These are phyloP conservation scores for Hansenula sp. DNA, from an alignment of 1,139 yeast genomes.

Conservation along the genomic window DNA sequence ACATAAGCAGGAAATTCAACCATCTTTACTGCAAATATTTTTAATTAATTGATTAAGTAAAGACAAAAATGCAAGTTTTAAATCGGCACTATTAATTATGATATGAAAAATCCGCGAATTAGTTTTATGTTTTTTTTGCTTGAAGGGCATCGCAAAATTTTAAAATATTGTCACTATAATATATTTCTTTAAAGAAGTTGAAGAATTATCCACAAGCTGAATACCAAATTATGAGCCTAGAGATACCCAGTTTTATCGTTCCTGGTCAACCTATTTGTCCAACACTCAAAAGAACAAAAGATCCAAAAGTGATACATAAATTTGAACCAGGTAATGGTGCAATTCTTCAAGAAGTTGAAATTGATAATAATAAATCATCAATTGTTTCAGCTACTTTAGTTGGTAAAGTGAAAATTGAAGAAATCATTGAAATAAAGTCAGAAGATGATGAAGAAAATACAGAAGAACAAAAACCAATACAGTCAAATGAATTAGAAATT, in stretches of 20 bases:
- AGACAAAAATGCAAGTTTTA: neutral
- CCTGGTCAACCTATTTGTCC: conserved; percentile 76
- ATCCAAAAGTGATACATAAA: conserved; percentile 27
- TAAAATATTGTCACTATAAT: no score
- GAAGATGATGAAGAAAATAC: conserved; percentile 9
- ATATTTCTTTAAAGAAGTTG: no score
- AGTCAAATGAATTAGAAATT: conserved; percentile 2
- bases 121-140: no score
- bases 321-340: conserved; percentile 48
- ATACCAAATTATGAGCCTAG: conserved; percentile 11
- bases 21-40: conserved; percentile 7
- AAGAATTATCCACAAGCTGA: neutral
- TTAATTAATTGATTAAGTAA: neutral
- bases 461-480: conserved; percentile 4
- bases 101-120: no score
- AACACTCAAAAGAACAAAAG: conserved; percentile 21
- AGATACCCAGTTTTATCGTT: conserved; percentile 38
- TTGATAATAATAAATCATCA: conserved; percentile 21
- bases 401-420: conserved; percentile 47
- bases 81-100: neutral
- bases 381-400: conserved; percentile 65
- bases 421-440: conserved; percentile 16
- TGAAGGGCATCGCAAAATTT: no score
- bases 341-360: conserved; percentile 22
- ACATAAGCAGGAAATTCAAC: conserved; percentile 34